Conservation (phyloP, 2,329 filamentous ascomycete genomes). For the Apiospora hydei region DNA sequence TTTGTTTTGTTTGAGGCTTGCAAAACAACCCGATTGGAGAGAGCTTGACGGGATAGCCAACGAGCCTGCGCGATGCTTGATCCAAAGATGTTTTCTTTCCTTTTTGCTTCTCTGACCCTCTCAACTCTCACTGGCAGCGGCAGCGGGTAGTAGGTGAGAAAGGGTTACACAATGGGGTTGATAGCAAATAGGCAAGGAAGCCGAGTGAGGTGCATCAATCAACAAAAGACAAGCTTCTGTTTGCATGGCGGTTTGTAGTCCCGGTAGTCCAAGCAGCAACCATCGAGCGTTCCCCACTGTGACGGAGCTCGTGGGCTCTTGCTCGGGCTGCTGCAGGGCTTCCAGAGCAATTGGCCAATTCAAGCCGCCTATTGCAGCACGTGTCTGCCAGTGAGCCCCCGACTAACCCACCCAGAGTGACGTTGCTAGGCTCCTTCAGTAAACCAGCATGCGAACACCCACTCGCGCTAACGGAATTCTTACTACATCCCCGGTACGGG, state of each 20-base stretch:
- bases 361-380: constrained; percentile 7
- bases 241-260: neutral
- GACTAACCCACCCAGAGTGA: constrained; percentile 6
- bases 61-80: neutral
- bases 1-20: neutral
- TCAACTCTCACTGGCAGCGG: neutral
- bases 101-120: neutral
- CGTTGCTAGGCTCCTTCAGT: neutral
- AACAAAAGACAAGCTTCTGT: constrained; percentile 20
- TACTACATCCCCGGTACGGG: neutral
- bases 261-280: neutral
- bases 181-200: constrained; percentile 2
- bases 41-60: neutral
- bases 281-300: constrained; percentile 1
- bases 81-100: neutral
- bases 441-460: constrained; percentile 7
- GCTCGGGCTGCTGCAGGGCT: neutral
- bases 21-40: neutral
- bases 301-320: constrained; percentile 10
- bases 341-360: constrained; percentile 16
- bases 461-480: constrained; percentile 15
- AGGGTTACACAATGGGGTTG: neutral
- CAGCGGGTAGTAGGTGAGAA: neutral
- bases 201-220: constrained; percentile 18
- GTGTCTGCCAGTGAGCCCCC: constrained; percentile 1